A percentile compares a stretch with the other conserved stretches of the same genome.
These are phyloP conservation scores for Bretziella fagacearum DNA, from an alignment of 2,329 filamentous ascomycete genomes.

Conservation along the genomic window DNA sequence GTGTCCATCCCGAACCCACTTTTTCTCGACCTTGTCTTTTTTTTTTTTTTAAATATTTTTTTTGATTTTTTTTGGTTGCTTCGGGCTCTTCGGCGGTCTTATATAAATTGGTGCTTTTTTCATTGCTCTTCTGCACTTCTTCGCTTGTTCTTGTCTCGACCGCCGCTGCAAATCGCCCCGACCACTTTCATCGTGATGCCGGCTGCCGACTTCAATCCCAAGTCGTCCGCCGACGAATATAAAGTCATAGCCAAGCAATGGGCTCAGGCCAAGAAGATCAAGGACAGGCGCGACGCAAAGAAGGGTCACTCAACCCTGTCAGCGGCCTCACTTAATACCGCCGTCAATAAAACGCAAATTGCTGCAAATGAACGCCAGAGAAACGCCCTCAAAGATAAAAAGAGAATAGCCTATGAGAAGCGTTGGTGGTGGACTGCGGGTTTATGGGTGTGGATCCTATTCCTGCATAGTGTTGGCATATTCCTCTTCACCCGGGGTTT, in stretches of 20 bases:
- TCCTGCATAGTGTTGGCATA: slow-evolving; percentile 63
- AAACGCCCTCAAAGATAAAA: slow-evolving; percentile 7
- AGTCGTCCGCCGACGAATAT: slow-evolving; percentile 26
- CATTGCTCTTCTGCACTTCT: neutral
- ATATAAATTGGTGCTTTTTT: neutral
- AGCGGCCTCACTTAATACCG: neutral
- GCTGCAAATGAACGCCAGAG: slow-evolving; percentile 5
- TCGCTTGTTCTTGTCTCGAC: neutral
- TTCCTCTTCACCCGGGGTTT: slow-evolving; percentile 92
- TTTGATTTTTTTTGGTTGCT: neutral
- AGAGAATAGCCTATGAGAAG: slow-evolving; percentile 26
- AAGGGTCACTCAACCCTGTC: slow-evolving; percentile 5
- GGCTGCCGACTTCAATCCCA: neutral
- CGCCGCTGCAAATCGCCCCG: neutral
- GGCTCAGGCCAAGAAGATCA: slow-evolving; percentile 34
- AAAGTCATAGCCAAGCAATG: slow-evolving; percentile 36
- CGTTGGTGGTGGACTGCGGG: slow-evolving; percentile 42
- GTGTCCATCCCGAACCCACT: neutral
- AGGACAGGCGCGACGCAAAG: slow-evolving; percentile 27
- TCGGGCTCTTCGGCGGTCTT: neutral
- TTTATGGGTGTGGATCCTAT: slow-evolving; percentile 55
- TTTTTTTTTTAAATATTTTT: too few relatives aligned
- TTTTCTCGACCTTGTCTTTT: too few relatives aligned
- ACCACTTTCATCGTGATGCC: slow-evolving; percentile 1
- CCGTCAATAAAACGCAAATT: slow-evolving; percentile 8